Base-by-base conservation (phyloP, 179 eudicot genomes). In the Silene coronaria region DNA sequence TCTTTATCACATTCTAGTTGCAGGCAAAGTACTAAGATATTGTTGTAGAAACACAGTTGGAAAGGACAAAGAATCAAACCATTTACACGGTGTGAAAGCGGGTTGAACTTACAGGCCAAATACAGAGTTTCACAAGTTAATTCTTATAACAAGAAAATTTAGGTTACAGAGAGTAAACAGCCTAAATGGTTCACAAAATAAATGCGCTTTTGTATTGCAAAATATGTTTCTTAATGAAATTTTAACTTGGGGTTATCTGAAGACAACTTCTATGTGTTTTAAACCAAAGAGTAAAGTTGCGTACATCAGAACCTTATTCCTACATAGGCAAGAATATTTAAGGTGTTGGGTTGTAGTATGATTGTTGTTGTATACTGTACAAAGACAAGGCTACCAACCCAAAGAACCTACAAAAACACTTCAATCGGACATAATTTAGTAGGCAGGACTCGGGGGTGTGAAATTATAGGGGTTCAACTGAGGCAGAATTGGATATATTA, bases 401-500 rank as follows among this genome's bases (percentile, higher is more conserved):
- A 55, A 17, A 16, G 67, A 62, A 27, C 30, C 17, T 62, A 24
- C 67, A 62, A 62, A 28, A 62, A 62, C 17, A 62, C 32, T 62
- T 62, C 6, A 62, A 23, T 27, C 24, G 34, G 30, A 62, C 30
- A 62, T 26, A 24, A 27, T 24, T 14, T 0, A 4, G 51, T 16
- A 45, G 69, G 38, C 69, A 30, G 27, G 17, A 8, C 16, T 1
- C 71, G 24, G 24, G 24, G 61, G 17, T 24, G 51, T 17, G 6
- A 70, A 27, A 51, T 17, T 48, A 70, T 16, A 70, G 4, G 60
- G 90, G 89, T 11, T 75, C 42, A 7, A 87, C 88, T 8, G 19
- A 58, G 0, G 89, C 55, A 8, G 84, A 45, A 12, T 86, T 75
- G 14, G 12, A 60, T 8, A 88, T 26, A 74, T 86, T 81, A 38